Percentiles rank a stretch among this genome's conserved stretches.
phyloP scores from a whole-genome alignment of 169 alveolate genomes.

The Cryptosporidium viatorum region DNA sequence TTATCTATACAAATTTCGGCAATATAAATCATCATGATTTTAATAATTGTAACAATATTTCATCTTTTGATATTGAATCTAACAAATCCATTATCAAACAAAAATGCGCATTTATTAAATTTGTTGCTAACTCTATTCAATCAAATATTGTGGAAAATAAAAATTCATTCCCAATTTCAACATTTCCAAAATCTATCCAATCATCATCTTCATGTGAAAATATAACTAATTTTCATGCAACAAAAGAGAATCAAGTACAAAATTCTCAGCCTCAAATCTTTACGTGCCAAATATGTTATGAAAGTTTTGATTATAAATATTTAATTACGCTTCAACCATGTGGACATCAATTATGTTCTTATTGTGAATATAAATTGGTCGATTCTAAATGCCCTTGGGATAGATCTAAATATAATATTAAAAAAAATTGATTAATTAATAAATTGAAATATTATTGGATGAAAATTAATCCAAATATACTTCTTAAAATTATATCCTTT shows the following conservation, averaged over 20 bases:
- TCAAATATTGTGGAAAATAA: background rate
- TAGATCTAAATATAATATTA: constrained; percentile 23
- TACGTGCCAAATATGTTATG: constrained; percentile 58
- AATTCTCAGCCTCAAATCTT: background rate
- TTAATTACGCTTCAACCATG: constrained; percentile 44
- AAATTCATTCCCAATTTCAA: background rate
- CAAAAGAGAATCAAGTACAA: background rate
- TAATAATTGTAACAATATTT: background rate
- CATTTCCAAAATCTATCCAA: background rate
- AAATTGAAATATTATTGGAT: background rate
- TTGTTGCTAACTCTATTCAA: constrained; percentile 5
- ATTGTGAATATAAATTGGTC: constrained; percentile 40
- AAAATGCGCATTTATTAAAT: constrained; percentile 17
- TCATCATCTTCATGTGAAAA: constrained; percentile 23
- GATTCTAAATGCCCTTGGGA: constrained; percentile 74
- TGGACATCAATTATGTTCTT: constrained; percentile 38
- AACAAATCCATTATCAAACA: constrained; percentile 16
- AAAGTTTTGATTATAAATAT: background rate
- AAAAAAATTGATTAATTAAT: background rate
- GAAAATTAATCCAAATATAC: background rate
- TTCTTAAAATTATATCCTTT: too few relatives aligned
- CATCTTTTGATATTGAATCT: background rate
- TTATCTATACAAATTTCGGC: background rate
- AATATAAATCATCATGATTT: background rate
- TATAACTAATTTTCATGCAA: background rate